Percentiles rank a stretch among this genome's conserved stretches.
Conservation (phyloP, 164 flowering plant genomes). For the Brasenia schreberi region DNA sequence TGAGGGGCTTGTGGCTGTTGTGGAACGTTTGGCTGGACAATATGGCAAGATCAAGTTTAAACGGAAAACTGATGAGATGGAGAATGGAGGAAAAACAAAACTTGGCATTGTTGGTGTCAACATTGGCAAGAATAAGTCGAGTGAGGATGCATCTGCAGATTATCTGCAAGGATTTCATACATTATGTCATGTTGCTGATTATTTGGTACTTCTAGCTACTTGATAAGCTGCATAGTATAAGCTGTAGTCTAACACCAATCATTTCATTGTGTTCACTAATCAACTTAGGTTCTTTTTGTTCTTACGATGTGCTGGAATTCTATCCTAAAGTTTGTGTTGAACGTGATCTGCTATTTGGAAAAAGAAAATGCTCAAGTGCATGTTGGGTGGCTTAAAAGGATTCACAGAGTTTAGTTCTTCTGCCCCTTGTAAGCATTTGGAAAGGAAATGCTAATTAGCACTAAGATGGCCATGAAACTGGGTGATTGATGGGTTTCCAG, state of each 20-base stretch:
- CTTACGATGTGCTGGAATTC: not conserved
- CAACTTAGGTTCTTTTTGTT: not conserved
- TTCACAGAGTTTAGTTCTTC: not conserved
- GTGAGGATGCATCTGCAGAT: conserved; percentile 95
- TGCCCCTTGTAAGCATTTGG: no score
- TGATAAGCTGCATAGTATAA: no score
- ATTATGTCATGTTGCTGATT: conserved; percentile 93
- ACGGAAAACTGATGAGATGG: conserved; percentile 52
- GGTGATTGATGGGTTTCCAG: not conserved
- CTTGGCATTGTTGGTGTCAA: conserved; percentile 98
- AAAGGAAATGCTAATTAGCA: not conserved
- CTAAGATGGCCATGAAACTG: not conserved
- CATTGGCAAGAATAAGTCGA: conserved; percentile 93
- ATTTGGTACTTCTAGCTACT: conserved; percentile 46
- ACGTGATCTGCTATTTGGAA: not conserved
- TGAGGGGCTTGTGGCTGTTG: conserved; percentile 90
- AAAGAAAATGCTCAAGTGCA: not conserved
- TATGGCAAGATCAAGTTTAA: conserved; percentile 93
- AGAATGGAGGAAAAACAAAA: conserved; percentile 92
- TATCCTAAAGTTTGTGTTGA: not conserved
- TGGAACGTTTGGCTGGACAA: conserved; percentile 89
- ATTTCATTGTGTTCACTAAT: no score
- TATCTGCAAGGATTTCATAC: conserved; percentile 98
- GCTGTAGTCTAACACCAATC: not conserved
- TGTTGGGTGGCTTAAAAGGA: not conserved